Conservation (phyloP, 2,329 filamentous ascomycete genomes). For the Dactylonectria macrodidyma region DNA sequence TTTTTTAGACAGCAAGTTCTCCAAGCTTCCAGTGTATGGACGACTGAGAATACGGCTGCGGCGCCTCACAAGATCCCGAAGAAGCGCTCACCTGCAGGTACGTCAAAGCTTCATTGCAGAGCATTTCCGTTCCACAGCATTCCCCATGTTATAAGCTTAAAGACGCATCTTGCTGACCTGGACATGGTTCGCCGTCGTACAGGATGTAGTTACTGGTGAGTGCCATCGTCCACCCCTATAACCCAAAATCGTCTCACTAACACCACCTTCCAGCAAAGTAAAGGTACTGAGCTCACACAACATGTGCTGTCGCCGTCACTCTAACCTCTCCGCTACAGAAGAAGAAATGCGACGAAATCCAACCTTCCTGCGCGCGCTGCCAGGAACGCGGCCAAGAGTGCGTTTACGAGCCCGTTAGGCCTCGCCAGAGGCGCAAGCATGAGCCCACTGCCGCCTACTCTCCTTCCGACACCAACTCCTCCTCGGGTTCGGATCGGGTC, state of each 20-base stretch:
- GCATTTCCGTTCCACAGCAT: slow-evolving; percentile 3
- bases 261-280: slow-evolving; percentile 62
- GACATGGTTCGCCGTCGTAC: slow-evolving; percentile 31
- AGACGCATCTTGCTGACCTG: slow-evolving; percentile 23
- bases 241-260: slow-evolving; percentile 33
- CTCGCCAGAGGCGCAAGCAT: slow-evolving; percentile 56
- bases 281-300: slow-evolving; percentile 58
- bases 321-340: slow-evolving; percentile 57
- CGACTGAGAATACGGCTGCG: neutral
- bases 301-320: neutral
- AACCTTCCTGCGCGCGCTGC: slow-evolving; percentile 67
- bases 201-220: slow-evolving; percentile 70
- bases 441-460: slow-evolving; percentile 40
- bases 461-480: slow-evolving; percentile 38
- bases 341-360: slow-evolving; percentile 71
- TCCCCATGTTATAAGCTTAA: slow-evolving; percentile 16
- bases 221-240: slow-evolving; percentile 27
- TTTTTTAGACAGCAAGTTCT: slow-evolving; percentile 3
- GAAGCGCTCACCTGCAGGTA: slow-evolving; percentile 66
- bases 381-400: slow-evolving; percentile 64
- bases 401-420: slow-evolving; percentile 64
- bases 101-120: slow-evolving; percentile 15
- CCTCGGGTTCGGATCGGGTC: slow-evolving; percentile 40
- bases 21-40: slow-evolving; percentile 10
- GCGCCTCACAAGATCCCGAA: slow-evolving; percentile 72